Conservation (phyloP, 768 basidiomycete species). For the Amylocystis lapponica region DNA sequence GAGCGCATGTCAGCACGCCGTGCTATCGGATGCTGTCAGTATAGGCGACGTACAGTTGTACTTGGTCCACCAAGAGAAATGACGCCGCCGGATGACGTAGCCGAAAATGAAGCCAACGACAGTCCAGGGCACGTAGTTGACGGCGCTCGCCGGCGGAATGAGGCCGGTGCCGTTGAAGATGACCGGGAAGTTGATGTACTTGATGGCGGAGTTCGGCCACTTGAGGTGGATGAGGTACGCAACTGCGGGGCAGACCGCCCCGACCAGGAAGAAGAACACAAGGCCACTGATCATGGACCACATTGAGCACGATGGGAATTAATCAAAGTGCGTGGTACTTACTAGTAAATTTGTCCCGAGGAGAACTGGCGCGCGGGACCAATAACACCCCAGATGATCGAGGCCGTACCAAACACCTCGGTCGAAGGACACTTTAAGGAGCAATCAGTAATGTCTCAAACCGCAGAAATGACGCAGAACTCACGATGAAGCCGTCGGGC, state of each 20-base stretch:
- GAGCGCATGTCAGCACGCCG: not conserved
- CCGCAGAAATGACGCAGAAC: constrained; percentile 1
- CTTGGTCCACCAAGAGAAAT: constrained; percentile 35
- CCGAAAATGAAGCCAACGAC: constrained; percentile 33
- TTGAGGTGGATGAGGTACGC: constrained; percentile 42
- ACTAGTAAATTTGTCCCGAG: constrained; percentile 31
- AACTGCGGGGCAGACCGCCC: constrained; percentile 32
- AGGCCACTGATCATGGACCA: constrained; percentile 14
- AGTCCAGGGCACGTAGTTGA: constrained; percentile 35
- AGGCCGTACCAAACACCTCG: constrained; percentile 50
- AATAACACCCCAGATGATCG: constrained; percentile 42
- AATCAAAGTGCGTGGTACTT: not conserved
- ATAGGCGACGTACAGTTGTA: constrained; percentile 27
- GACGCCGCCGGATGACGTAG: constrained; percentile 31
- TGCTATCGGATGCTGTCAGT: constrained; percentile 8
- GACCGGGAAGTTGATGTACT: constrained; percentile 35
- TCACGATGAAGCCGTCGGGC: constrained; percentile 51
- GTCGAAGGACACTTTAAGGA: not conserved
- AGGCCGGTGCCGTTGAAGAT: constrained; percentile 34
- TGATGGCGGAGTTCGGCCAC: constrained; percentile 53
- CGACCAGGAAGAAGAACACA: constrained; percentile 41
- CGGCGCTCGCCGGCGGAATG: constrained; percentile 38
- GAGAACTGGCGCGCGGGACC: constrained; percentile 34
- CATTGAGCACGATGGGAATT: constrained; percentile 1
- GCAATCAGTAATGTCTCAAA: too few species aligned